Base-by-base conservation (phyloP, 2,329 filamentous ascomycete genomes). In the Talaromyces marneffei region DNA sequence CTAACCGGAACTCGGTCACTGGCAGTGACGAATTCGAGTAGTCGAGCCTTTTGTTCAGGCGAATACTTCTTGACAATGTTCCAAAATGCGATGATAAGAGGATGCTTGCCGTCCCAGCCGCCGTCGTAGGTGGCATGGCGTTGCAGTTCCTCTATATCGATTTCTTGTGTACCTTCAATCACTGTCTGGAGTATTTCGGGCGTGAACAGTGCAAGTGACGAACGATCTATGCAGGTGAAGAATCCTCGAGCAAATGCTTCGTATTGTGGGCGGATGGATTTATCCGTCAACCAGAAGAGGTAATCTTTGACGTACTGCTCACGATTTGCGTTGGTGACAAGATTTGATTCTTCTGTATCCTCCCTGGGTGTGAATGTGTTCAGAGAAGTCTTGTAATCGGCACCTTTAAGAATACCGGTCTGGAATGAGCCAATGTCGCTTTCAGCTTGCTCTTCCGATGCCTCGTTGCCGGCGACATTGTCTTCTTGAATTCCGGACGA, bases 21-120 rank as follows among this genome's bases (percentile, higher is more conserved):
- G 0, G 93, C 93, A 14, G 94, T 99, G 31, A 99, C 92, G 70
- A 99, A 99, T 72, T 97, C 92, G 33, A 99, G 81, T 35, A 99
- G 78, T 68, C 85, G 86, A 57, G 86, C 84, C 74, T 88, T 88
- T 80, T 92, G 88, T 48, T 83, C 80, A 16, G 87, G 81, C 9
- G 76, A 67, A 59, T 77, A 80, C 16, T 82, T 70, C 85, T 94
- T 37, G 72, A 96, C 89, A 7, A 97, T 83, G 12, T 81, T 81
- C 94, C 94, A 99, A 72, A 99, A 97, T 66, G 89, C 85, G 25
- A 80, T 78, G 44, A 99, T 86, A 0, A 88, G 85, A 14, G 80
- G 84, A 66, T 94, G 87, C 0, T 79, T 80, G 0, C 85, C 79
- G 50, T 87, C 84, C 80, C 91, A 97, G 14, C 90, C 90, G 39